A percentile compares a stretch with the other conserved stretches of the same genome.
These are phyloP conservation scores for Tolypocladium album DNA, from an alignment of 2,329 filamentous ascomycete genomes.

Conservation along the genomic window DNA sequence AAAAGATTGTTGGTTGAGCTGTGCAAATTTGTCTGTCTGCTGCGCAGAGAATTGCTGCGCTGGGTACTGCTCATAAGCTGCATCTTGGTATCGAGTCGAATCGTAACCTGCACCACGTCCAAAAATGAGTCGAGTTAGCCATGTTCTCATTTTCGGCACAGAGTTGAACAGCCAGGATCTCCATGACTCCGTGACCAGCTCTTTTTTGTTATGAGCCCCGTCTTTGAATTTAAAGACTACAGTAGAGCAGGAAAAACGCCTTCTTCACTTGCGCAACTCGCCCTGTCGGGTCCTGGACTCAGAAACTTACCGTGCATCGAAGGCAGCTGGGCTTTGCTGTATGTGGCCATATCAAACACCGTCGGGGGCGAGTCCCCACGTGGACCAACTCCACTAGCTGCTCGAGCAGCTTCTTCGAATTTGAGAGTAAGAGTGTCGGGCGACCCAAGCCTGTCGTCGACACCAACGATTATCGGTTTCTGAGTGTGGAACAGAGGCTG, in stretches of 20 bases:
- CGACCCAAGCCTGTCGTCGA: conserved; percentile 45
- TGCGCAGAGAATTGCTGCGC: conserved; percentile 34
- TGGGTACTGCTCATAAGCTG: conserved; percentile 42
- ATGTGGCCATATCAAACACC: conserved; percentile 32
- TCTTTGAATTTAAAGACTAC: not conserved
- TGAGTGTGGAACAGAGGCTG: conserved; percentile 44
- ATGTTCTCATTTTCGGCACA: not conserved
- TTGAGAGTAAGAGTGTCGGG: conserved; percentile 45
- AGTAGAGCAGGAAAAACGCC: not conserved
- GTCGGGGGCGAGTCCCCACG: conserved; percentile 43
- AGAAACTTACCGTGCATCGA: conserved; percentile 70
- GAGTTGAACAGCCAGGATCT: not conserved
- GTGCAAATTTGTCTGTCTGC: conserved; percentile 37
- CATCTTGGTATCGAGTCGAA: conserved; percentile 48
- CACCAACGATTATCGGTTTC: conserved; percentile 43
- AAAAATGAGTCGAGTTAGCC: not conserved
- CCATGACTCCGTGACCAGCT: not conserved
- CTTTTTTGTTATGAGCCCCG: not conserved
- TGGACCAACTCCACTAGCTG: conserved; percentile 41
- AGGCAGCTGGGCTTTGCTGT: conserved; percentile 68
- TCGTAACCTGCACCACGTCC: conserved; percentile 38
- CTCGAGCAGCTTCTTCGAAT: conserved; percentile 45
- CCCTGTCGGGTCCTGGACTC: not conserved
- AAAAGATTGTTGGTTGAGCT: conserved; percentile 46
- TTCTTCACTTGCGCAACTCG: not conserved